Conservation (phyloP, 176 grass and related monocot genomes). For the Chloris gayana region DNA sequence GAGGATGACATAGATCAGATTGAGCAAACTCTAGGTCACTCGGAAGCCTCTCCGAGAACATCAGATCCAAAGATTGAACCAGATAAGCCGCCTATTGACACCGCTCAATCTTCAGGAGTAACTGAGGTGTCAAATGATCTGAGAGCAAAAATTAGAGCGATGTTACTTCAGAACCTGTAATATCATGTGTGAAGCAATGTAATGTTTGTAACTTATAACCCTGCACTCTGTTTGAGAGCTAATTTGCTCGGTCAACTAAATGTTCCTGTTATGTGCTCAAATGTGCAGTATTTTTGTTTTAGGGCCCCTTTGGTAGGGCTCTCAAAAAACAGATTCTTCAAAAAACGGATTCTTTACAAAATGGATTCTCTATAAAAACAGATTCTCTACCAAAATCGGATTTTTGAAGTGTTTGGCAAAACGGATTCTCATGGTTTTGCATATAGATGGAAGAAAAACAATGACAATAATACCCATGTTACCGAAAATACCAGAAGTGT, state of each 20-base stretch:
- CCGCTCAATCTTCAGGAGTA: conserved; percentile 35
- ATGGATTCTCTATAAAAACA: no score
- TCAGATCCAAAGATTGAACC: conserved; percentile 16
- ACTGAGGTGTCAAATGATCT: conserved; percentile 66
- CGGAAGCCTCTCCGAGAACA: conserved; percentile 9
- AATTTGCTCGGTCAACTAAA: neutral
- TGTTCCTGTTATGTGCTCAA: neutral
- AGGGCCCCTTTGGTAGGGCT: no score
- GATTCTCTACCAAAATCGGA: no score
- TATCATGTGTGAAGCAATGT: neutral
- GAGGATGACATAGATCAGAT: conserved; percentile 28
- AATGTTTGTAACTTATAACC: neutral
- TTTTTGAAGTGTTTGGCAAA: no score
- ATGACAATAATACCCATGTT: no score
- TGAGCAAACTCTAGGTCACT: conserved; percentile 1
- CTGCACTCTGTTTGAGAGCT: neutral
- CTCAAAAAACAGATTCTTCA: no score
- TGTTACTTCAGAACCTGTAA: conserved; percentile 74
- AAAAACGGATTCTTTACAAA: no score
- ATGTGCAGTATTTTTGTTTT: neutral
- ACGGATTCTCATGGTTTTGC: no score
- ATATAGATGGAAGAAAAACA: no score
- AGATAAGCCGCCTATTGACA: conserved; percentile 9
- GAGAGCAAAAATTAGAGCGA: conserved; percentile 83
- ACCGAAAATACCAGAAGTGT: no score